Base-by-base conservation (phyloP, 352 stramenopile species). In the Phytopythium helicoides region DNA sequence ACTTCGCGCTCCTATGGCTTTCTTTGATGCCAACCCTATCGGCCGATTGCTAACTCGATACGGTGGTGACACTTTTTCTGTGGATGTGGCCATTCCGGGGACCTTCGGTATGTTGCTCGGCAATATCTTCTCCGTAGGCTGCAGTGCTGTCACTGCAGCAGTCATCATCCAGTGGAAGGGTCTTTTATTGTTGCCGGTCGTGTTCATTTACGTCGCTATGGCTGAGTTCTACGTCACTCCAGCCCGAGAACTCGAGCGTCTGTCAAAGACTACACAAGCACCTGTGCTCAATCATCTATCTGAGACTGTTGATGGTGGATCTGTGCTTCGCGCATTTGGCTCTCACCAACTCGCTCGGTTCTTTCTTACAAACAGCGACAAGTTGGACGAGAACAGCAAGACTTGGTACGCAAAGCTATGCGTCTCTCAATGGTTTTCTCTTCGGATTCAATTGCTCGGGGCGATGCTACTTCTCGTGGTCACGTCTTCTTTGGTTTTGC, bases 1-100 rank as follows among this genome's bases (percentile, higher is more conserved):
- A 9, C 71, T 98, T 22, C 60, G 81, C 31, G 93, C 93, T 16
- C 90, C 92, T 3, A 84, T 97, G 55, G 57, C 77, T 7, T 98
- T 98, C 61, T 98, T 97, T 68, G 92, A 98, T 62, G 87, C 85
- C 2, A 97, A 96, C 46, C 92, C 91, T 5, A 72, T 92, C 3
- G 90, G 89, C 1, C 73, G 88, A 8, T 96, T 98, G 48, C 38
- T 98, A 2, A 97, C 94, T 23, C 73, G 93, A 5, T 98, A 97
- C 69, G 73, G 73, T 3, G 82, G 82, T 6, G 92, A 98, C 59
- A 94, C 97, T 49, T 88, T 95, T 28, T 87, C 86, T 10, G 72
- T 98, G 25, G 91, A 98, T 66, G 68, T 96, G 3, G 80, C 89
- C 34, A 66, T 92, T 2, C 67, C 78, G 9, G 71, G 65, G 11